Evolutionary conservation across 768 basidiomycete species (phyloP).

Genomic region (Hypsizygus marmoreus): DNA sequence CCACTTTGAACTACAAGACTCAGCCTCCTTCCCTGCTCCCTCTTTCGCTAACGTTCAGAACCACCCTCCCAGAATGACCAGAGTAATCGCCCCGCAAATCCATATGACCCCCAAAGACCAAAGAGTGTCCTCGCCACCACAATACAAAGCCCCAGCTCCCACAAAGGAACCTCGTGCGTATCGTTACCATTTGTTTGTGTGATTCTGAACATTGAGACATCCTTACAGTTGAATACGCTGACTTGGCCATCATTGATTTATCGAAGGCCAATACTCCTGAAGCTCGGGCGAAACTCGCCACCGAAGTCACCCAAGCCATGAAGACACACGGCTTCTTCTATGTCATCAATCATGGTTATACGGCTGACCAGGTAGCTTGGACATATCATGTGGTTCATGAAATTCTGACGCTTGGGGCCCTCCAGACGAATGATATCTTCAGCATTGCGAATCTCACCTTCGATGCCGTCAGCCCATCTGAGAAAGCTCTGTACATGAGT

Average conservation of each 20-base stretch:
- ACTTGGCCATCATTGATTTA: conserved; percentile 54
- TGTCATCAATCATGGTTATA: conserved; percentile 48
- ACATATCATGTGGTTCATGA: neutral
- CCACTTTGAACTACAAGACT: no score
- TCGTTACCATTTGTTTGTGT: neutral
- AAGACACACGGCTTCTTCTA: conserved; percentile 44
- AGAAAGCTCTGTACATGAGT: conserved; percentile 38
- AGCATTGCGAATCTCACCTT: conserved; percentile 46
- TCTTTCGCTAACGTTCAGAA: no score
- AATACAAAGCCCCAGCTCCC: conserved; percentile 13
- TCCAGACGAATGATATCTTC: conserved; percentile 40
- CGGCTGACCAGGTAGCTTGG: conserved; percentile 34
- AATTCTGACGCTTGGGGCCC: neutral
- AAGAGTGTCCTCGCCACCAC: no score
- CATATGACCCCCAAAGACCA: no score
- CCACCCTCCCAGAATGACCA: no score
- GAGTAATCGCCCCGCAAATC: no score
- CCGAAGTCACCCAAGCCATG: conserved; percentile 48
- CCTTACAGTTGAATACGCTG: conserved; percentile 37
- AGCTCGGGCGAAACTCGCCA: conserved; percentile 37
- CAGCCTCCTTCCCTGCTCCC: no score
- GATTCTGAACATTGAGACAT: neutral
- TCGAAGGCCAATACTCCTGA: conserved; percentile 37
- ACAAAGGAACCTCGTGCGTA: conserved; percentile 14
- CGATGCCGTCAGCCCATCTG: conserved; percentile 33